phyloP scores from a whole-genome alignment of 169 alveolate genomes.

The Eimeria maxima region DNA sequence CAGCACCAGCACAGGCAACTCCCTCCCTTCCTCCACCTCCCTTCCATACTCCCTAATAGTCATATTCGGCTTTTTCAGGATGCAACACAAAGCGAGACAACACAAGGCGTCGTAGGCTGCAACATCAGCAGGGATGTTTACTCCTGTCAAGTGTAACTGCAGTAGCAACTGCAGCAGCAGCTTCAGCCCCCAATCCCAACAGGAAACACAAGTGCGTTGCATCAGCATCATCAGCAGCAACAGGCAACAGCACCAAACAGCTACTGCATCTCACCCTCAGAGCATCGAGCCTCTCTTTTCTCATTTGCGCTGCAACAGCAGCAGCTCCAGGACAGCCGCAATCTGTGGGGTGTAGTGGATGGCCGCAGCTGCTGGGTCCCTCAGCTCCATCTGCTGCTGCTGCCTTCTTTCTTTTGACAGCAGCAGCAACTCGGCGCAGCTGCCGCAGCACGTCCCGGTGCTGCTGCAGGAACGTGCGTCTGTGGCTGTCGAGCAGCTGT shows the following conservation, averaged over 20 bases:
- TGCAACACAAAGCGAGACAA: background rate
- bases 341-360: constrained; percentile 78
- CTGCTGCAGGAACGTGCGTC: constrained; percentile 34
- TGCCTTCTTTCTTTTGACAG: constrained; percentile 57
- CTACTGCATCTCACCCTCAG: constrained; percentile 48
- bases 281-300: constrained; percentile 77
- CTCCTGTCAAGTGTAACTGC: background rate
- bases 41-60: background rate
- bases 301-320: constrained; percentile 71
- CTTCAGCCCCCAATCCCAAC: constrained; percentile 1
- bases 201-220: background rate
- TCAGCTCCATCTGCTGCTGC: constrained; percentile 46
- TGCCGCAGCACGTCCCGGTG: constrained; percentile 68
- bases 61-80: no score
- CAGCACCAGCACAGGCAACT: background rate
- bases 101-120: background rate
- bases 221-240: background rate
- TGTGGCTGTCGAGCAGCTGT: constrained; percentile 67
- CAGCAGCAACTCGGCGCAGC: constrained; percentile 75
- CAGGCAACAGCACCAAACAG: background rate
- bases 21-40: background rate
- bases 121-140: background rate
- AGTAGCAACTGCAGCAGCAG: constrained; percentile 12
- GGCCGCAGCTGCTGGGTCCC: constrained; percentile 64
- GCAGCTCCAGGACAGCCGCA: constrained; percentile 81